These are phyloP conservation scores for Podila clonocystis DNA, from an alignment of 192 early-diverging fungal genomes.

Conservation along the genomic window DNA sequence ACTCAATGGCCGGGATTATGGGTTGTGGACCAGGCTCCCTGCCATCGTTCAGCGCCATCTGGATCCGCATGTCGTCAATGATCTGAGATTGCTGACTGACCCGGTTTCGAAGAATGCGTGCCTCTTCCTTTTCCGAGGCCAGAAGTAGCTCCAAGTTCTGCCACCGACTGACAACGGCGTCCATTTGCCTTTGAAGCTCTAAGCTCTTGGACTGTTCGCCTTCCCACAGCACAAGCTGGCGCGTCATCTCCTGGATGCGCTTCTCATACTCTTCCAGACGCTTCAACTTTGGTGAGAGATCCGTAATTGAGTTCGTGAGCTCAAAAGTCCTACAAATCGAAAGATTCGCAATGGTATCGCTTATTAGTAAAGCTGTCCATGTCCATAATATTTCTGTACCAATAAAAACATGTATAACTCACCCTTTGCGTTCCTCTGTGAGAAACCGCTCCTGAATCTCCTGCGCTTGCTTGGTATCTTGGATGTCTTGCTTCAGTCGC, in stretches of 20 bases:
- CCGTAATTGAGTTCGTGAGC: constrained; percentile 56
- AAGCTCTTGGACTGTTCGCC: constrained; percentile 40
- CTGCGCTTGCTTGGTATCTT: constrained; percentile 45
- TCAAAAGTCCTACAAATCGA: constrained; percentile 53
- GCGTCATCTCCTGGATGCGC: constrained; percentile 58
- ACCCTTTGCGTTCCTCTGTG: constrained; percentile 45
- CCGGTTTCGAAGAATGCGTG: constrained; percentile 15
- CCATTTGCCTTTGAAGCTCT: constrained; percentile 57
- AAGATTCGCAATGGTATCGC: background rate
- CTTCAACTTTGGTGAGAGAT: constrained; percentile 56
- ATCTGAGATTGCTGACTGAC: constrained; percentile 39
- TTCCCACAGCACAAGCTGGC: constrained; percentile 61
- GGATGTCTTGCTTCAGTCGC: constrained; percentile 47
- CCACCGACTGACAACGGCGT: constrained; percentile 48
- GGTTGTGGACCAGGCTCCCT: background rate
- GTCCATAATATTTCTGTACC: background rate
- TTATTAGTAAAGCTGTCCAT: background rate
- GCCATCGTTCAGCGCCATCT: constrained; percentile 31
- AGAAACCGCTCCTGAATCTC: constrained; percentile 37
- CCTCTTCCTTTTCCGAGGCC: constrained; percentile 38
- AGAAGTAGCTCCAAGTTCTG: constrained; percentile 44
- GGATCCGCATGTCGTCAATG: constrained; percentile 52
- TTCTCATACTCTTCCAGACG: constrained; percentile 60
- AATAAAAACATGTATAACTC: background rate
- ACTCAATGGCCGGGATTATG: background rate